A percentile compares a stretch with the other conserved stretches of the same genome.
These are phyloP conservation scores for Verbascum thapsus DNA, from an alignment of 257 asterid species.

Conservation along the genomic window DNA sequence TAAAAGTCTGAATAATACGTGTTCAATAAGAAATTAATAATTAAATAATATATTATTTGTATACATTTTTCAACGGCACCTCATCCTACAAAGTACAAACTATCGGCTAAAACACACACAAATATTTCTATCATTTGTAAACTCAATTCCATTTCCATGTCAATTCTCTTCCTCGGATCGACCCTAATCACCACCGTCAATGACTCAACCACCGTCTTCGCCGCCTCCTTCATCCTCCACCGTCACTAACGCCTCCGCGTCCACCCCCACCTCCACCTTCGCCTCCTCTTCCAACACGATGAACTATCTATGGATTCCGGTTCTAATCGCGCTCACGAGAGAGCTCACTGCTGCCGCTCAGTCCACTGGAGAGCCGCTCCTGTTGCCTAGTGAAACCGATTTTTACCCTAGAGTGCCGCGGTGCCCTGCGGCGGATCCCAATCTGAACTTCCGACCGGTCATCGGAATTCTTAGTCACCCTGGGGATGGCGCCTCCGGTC, in stretches of 20 bases:
- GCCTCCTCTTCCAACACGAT: conserved; percentile 48
- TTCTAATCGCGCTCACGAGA: conserved; percentile 51
- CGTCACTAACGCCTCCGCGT: conserved; percentile 13
- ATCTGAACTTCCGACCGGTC: conserved; percentile 75
- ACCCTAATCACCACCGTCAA: neutral
- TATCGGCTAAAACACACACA: no score
- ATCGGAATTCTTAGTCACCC: conserved; percentile 88
- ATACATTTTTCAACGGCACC: no score
- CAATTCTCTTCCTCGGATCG: conserved; percentile 7
- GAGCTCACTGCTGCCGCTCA: conserved; percentile 42
- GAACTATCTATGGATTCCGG: conserved; percentile 49
- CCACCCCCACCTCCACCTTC: conserved; percentile 15
- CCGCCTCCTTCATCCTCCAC: conserved; percentile 21
- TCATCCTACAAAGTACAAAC: no score
- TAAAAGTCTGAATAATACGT: no score
- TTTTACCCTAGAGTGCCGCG: conserved; percentile 31
- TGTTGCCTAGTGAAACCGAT: conserved; percentile 46
- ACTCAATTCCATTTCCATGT: conserved; percentile 34
- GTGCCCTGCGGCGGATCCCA: conserved; percentile 57
- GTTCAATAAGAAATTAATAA: no score
- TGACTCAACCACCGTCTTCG: conserved; percentile 16
- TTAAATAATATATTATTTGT: no score
- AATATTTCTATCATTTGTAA: no score
- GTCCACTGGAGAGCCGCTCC: conserved; percentile 35
- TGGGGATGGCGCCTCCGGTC: conserved; percentile 90